Conservation (phyloP, 805 yeast genomes). For the Citeromyces matritensis region DNA sequence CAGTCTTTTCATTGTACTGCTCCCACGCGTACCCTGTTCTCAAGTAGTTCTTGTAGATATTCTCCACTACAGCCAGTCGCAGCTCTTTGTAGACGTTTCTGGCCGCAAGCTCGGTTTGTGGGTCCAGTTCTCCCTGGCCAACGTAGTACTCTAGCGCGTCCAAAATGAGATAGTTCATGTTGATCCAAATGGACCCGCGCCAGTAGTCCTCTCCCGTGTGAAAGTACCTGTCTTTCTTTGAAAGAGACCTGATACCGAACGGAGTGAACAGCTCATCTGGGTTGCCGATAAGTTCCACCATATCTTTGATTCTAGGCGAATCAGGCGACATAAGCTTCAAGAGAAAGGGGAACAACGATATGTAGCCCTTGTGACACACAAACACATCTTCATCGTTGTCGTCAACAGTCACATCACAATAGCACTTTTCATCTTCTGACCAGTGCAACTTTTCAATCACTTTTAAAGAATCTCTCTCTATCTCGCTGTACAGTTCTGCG, state of each 20-base stretch:
- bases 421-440: slow-evolving; percentile 48
- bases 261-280: slow-evolving; percentile 64
- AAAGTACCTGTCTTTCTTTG: slow-evolving; percentile 48
- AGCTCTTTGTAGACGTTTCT: slow-evolving; percentile 38
- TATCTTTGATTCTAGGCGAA: slow-evolving; percentile 28
- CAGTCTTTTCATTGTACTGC: slow-evolving; percentile 69
- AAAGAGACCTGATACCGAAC: slow-evolving; percentile 71
- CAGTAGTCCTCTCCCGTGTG: slow-evolving; percentile 84
- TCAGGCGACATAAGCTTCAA: slow-evolving; percentile 43
- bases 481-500: slow-evolving; percentile 29
- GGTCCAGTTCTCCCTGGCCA: slow-evolving; percentile 12
- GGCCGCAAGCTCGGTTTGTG: slow-evolving; percentile 20
- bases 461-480: slow-evolving; percentile 37
- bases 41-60: slow-evolving; percentile 55
- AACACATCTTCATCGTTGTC: slow-evolving; percentile 48
- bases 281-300: slow-evolving; percentile 47
- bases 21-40: slow-evolving; percentile 81
- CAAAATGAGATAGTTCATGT: slow-evolving; percentile 72
- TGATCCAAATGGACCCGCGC: slow-evolving; percentile 91
- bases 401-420: slow-evolving; percentile 75
- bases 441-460: slow-evolving; percentile 73
- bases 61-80: slow-evolving; percentile 52
- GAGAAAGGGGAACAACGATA: slow-evolving; percentile 74
- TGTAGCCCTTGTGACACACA: slow-evolving; percentile 86
- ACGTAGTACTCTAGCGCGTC: slow-evolving; percentile 53